Conservation (phyloP, 495 filamentous ascomycete genomes). For the Penicillium waksmanii region DNA sequence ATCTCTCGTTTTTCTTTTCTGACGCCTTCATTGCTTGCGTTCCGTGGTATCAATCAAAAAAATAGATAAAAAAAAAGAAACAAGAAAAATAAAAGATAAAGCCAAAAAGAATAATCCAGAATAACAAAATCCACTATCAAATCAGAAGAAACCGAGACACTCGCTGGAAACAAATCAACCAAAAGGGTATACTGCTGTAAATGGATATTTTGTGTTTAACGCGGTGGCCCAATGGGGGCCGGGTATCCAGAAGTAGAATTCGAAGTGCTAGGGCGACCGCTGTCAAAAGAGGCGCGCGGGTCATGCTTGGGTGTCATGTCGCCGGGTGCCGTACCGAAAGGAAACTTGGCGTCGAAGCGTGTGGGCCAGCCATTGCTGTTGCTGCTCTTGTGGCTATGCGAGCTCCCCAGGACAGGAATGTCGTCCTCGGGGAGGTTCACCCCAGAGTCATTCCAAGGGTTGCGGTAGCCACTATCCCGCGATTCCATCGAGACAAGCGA, state of each 20-base stretch:
- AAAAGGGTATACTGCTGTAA: slow-evolving; percentile 63
- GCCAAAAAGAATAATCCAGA: slow-evolving; percentile 17
- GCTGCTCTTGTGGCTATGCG: slow-evolving; percentile 58
- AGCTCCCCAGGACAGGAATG: slow-evolving; percentile 61
- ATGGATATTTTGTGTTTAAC: slow-evolving; percentile 67
- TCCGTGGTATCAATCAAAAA: slow-evolving; percentile 50
- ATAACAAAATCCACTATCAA: slow-evolving; percentile 1
- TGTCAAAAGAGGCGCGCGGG: slow-evolving; percentile 80
- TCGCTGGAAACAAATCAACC: slow-evolving; percentile 50
- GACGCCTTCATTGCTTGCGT: slow-evolving; percentile 41
- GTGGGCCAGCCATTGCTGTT: slow-evolving; percentile 69
- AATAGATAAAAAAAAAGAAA: slow-evolving; percentile 23
- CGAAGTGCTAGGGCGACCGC: slow-evolving; percentile 89
- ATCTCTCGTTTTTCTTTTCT: slow-evolving; percentile 41
- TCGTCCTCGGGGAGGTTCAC: slow-evolving; percentile 91
- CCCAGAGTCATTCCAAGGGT: slow-evolving; percentile 96
- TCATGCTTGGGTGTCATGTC: slow-evolving; percentile 83
- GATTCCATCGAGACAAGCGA: slow-evolving; percentile 94
- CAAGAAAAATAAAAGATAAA: slow-evolving; percentile 15
- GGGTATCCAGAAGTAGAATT: slow-evolving; percentile 96
- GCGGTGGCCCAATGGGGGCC: slow-evolving; percentile 83
- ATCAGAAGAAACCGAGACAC: slow-evolving; percentile 26
- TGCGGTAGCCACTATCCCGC: slow-evolving; percentile 87
- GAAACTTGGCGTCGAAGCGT: slow-evolving; percentile 65
- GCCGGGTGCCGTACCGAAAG: slow-evolving; percentile 70